Base-by-base conservation (phyloP, 2,329 filamentous ascomycete species). In the Tetracladium maxilliforme region DNA sequence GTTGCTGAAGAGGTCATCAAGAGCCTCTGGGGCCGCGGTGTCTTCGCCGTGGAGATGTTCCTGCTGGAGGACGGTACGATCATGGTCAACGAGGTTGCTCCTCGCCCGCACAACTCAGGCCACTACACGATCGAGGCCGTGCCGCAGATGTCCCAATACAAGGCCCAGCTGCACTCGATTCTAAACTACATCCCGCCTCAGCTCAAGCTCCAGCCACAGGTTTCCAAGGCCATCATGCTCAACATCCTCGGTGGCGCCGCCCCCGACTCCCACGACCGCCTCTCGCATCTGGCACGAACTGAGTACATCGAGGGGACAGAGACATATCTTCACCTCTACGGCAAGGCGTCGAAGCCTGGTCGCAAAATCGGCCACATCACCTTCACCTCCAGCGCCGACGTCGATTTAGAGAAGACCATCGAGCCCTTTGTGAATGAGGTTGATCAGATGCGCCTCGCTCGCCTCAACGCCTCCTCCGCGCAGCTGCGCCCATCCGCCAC, bases 11-110 rank as follows among this genome's bases (percentile, higher is more conserved):
- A 78, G 30, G 86, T 90, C 8, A 72, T 94, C 13, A 64, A 68
- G 21, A 76, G 70, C 25, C 77, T 98, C 27, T 73, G 74, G 57
- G 90, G 90, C 25, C 77, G 90, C 33, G 90, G 90, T 34, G 81
- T 93, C 16, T 98, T 94, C 49, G 90, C 87, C 1, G 87, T 95
- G 0, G 90, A 98, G 54, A 81, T 95, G 72, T 98, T 98, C 52
- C 53, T 95, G 4, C 65, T 86, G 8, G 56, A 72, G 24, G 71
- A 90, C 39, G 70, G 63, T 30, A 57, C 58, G 2, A 61, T 93
- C 3, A 54, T 92, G 30, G 65, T 94, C 39, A 93, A 92, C 49
- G 84, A 93, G 52, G 77, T 92, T 34, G 82, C 82, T 1, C 82
- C 81, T 9, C 64, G 82, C 19, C 68, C 70, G 25, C 86, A 94